These are phyloP conservation scores for Bryoglossum gracile DNA, from an alignment of 495 filamentous ascomycete genomes.

Conservation along the genomic window DNA sequence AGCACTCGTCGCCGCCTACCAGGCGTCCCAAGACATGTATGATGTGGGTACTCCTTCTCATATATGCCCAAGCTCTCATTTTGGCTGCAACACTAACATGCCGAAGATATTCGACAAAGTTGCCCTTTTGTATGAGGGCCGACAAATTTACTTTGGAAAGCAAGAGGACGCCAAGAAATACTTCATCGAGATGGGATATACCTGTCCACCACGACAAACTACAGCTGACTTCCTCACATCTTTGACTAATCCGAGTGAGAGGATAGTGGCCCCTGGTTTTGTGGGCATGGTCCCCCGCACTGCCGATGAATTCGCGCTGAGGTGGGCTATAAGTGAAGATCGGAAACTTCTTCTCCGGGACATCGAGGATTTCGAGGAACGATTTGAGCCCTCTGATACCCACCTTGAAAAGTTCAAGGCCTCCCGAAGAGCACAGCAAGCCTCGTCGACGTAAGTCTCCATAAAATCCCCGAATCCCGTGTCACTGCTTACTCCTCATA, in stretches of 20 bases:
- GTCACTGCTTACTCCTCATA: background rate
- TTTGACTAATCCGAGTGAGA: constrained; percentile 64
- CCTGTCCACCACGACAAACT: constrained; percentile 64
- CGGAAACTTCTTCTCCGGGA: constrained; percentile 56
- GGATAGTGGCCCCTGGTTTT: constrained; percentile 54
- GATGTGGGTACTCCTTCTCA: constrained; percentile 34
- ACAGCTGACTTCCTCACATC: constrained; percentile 78
- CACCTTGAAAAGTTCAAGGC: constrained; percentile 61
- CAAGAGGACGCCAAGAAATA: constrained; percentile 56
- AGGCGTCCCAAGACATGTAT: constrained; percentile 70
- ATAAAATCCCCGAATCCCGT: background rate
- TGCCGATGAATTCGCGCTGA: constrained; percentile 66
- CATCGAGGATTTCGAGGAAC: constrained; percentile 60
- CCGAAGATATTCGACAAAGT: constrained; percentile 61
- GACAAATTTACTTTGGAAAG: constrained; percentile 74
- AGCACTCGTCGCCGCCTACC: constrained; percentile 75
- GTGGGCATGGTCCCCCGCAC: constrained; percentile 61
- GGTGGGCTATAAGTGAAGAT: constrained; percentile 70
- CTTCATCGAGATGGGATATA: constrained; percentile 69
- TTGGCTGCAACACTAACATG: background rate
- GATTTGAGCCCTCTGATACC: constrained; percentile 55
- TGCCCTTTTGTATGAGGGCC: constrained; percentile 71
- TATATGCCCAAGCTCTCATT: constrained; percentile 7
- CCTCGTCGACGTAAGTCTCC: constrained; percentile 10
- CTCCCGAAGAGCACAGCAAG: constrained; percentile 39